Evolutionary conservation across 164 flowering plant species (phyloP).

Genomic region (Sedum album): DNA sequence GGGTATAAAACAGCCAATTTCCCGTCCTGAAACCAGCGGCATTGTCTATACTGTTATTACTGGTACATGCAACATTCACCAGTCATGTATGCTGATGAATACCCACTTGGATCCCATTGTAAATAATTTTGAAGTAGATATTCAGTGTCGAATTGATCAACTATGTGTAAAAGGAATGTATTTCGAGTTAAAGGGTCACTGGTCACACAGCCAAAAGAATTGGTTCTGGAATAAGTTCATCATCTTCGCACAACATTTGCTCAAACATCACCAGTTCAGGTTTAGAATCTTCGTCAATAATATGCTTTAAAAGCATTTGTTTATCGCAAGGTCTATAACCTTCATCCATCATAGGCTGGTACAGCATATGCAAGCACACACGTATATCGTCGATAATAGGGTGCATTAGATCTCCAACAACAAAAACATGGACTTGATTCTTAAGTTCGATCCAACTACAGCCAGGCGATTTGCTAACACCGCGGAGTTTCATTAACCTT

Average conservation of each 20-base stretch:
- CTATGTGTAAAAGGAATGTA: not conserved
- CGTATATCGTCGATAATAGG: constrained; percentile 41
- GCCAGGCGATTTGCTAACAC: constrained; percentile 71
- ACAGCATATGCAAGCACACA: constrained; percentile 27
- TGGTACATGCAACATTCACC: too few species aligned
- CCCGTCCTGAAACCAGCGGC: too few species aligned
- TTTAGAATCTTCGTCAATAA: not conserved
- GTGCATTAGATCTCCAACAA: constrained; percentile 64
- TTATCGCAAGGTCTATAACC: constrained; percentile 25
- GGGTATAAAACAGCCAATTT: too few species aligned
- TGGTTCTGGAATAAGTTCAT: not conserved
- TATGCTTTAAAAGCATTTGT: not conserved
- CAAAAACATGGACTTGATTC: constrained; percentile 61
- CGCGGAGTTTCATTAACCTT: constrained; percentile 45
- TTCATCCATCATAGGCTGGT: constrained; percentile 53
- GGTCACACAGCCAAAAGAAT: not conserved
- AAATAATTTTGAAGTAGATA: not conserved
- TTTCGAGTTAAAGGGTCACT: not conserved
- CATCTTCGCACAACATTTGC: not conserved
- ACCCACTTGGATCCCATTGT: not conserved
- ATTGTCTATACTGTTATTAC: too few species aligned
- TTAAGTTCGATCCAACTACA: constrained; percentile 82
- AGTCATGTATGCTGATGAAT: not conserved
- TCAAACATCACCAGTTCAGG: not conserved
- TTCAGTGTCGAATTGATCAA: not conserved